A percentile compares a stretch with the other conserved stretches of the same genome.
phyloP scores from a whole-genome alignment of 208 protist species.

The Wallacemonas collosoma region DNA sequence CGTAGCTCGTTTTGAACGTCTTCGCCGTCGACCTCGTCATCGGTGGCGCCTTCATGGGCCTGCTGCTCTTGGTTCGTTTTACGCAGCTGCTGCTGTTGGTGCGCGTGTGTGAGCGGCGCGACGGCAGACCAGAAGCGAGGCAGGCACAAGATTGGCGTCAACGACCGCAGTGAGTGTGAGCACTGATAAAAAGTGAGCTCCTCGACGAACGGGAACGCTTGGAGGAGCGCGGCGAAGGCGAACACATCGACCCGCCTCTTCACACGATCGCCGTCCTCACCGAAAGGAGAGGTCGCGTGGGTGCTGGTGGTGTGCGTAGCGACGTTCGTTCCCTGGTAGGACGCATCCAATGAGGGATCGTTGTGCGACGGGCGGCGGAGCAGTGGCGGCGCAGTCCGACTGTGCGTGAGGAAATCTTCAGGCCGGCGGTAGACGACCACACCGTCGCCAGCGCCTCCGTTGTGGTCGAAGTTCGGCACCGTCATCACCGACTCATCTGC shows the following conservation, averaged over 20 bases:
- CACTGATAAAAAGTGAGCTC: neutral
- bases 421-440: neutral
- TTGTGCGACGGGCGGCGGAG: neutral
- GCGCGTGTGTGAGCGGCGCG: neutral
- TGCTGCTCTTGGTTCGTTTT: too few species aligned
- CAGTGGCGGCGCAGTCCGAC: too few species aligned
- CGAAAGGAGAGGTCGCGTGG: neutral
- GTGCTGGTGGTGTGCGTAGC: neutral
- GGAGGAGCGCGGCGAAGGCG: neutral
- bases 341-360: neutral
- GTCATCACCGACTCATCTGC: too few species aligned
- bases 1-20: neutral
- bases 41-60: too few species aligned
- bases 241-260: neutral
- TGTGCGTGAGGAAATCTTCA: neutral
- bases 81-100: too few species aligned
- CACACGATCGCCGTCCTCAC: neutral
- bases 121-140: constrained; percentile 1
- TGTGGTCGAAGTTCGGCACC: neutral
- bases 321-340: neutral
- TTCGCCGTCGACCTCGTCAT: neutral
- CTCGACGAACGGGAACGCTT: constrained; percentile 4
- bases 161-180: neutral
- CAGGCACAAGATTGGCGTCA: constrained; percentile 14
- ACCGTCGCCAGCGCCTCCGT: neutral